Evolutionary conservation across 306 rosid genomes (phyloP).

Genomic region (Quercus dentata): DNA sequence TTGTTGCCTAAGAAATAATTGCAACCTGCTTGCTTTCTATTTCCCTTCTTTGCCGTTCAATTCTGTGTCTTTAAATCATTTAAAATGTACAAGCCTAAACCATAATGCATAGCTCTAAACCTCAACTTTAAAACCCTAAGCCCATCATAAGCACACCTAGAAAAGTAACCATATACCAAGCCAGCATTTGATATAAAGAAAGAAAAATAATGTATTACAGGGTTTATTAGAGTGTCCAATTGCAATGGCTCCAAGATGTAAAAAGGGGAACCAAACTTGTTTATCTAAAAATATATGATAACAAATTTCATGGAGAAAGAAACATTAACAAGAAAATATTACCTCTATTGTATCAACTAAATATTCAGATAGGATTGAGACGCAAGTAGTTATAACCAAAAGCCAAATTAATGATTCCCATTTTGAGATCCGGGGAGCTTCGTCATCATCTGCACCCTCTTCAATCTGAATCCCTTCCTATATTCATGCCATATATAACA

Average conservation of each 20-base stretch:
- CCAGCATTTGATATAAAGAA: neutral
- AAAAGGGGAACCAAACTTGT: neutral
- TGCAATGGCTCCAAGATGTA: neutral
- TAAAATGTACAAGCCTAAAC: neutral
- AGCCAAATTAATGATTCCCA: constrained; percentile 91
- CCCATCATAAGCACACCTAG: neutral
- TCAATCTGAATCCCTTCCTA: constrained; percentile 58
- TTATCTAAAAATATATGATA: neutral
- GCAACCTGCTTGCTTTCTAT: too few relatives aligned
- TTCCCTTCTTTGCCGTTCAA: too few relatives aligned
- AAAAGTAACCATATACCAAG: neutral
- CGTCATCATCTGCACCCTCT: constrained; percentile 43
- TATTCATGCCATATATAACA: constrained; percentile 22
- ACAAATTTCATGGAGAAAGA: neutral
- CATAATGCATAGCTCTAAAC: neutral
- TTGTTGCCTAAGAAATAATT: too few relatives aligned
- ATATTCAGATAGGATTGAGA: constrained; percentile 71
- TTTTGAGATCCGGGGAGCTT: constrained; percentile 68
- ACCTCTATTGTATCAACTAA: constrained; percentile 80
- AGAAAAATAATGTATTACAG: neutral
- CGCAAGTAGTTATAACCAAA: constrained; percentile 62
- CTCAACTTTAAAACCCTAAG: neutral
- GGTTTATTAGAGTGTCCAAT: neutral
- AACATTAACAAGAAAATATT: neutral
- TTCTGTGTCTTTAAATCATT: too few relatives aligned